These are phyloP conservation scores for Macroventuria anomochaeta DNA, from an alignment of 2,329 filamentous ascomycete genomes.

Conservation along the genomic window DNA sequence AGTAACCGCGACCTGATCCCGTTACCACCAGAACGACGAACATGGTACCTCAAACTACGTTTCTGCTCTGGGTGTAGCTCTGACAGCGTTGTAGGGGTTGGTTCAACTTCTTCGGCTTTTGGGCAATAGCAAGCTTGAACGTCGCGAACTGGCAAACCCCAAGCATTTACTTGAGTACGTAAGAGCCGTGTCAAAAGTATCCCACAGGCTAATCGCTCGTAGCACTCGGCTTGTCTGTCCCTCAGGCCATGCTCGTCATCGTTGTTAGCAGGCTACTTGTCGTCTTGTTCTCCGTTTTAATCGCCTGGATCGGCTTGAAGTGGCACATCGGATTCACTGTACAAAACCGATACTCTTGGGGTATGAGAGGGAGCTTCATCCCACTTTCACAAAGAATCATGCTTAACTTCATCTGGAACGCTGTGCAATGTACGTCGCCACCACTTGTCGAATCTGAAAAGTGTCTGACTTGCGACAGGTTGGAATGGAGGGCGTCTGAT, in stretches of 20 bases:
- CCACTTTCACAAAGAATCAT: slow-evolving; percentile 56
- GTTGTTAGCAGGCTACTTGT: slow-evolving; percentile 54
- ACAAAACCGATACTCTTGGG: slow-evolving; percentile 60
- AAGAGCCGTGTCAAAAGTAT: not conserved
- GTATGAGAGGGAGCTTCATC: slow-evolving; percentile 57
- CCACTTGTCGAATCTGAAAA: too few relatives aligned
- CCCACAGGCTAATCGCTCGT: slow-evolving; percentile 2
- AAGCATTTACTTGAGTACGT: slow-evolving; percentile 53
- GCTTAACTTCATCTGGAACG: slow-evolving; percentile 60
- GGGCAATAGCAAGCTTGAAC: slow-evolving; percentile 51
- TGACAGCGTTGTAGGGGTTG: slow-evolving; percentile 25
- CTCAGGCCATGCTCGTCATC: slow-evolving; percentile 58
- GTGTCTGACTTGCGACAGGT: slow-evolving; percentile 26
- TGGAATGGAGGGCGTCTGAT: slow-evolving; percentile 46
- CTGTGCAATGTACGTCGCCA: slow-evolving; percentile 52
- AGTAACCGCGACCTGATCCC: slow-evolving; percentile 50
- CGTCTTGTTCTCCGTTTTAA: slow-evolving; percentile 52
- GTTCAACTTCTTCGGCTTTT: slow-evolving; percentile 54
- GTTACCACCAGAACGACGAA: slow-evolving; percentile 47
- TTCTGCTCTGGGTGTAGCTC: not conserved
- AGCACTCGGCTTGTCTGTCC: slow-evolving; percentile 57
- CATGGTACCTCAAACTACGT: slow-evolving; percentile 33
- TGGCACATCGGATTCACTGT: slow-evolving; percentile 61
- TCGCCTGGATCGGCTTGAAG: slow-evolving; percentile 57
- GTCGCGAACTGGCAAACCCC: slow-evolving; percentile 57